Base-by-base conservation (phyloP, 2,329 filamentous ascomycete species). In the Colletotrichum cuscutae region DNA sequence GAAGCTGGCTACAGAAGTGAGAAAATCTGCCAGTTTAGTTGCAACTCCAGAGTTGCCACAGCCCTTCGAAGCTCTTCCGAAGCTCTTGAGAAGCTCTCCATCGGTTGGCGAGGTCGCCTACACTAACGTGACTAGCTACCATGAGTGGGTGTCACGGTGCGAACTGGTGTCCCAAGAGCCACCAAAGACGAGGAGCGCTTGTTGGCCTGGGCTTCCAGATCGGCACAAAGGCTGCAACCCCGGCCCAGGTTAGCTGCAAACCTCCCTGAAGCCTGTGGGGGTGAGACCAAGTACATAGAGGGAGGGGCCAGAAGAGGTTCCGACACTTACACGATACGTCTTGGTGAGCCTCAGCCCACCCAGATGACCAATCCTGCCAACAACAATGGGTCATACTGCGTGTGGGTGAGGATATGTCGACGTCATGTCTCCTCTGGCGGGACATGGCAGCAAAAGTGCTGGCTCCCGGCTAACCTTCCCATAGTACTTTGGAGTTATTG, bases 281-380 rank as follows among this genome's bases (percentile, higher is more conserved):
- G 46, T 42, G 22, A 60, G 46, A n/a, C 58, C 59, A 57, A 37
- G 66, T 5, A n/a, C n/a, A n/a, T n/a, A 52, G 9, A 19, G 26
- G 52, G 70, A 72, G 65, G 65, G 60, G 53, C 53, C 54, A 35
- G 46, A 37, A 70, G 49, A 65, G 56, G 69, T 54, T 30, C 59
- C 59, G 54, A 64, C 42, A 54, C 32, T 52, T 72, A 26, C 32
- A 69, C 69, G 54, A 64, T 53, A 32, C 26, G 35, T 52, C 46
- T 53, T 57, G 56, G 56, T 32, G 37, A 71, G 56, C 49, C 52
- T 67, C 71, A 63, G 63, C 68, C 68, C 68, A 73, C 61, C 57
- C 35, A 30, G 62, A 72, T 72, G 71, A 66, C 71, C 71, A 62
- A 68, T 68, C 22, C 68, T 68, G 57, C 62, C 63, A 52, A 53